Percentiles rank a stretch among this genome's conserved stretches.
Conservation (phyloP, 352 stramenopile genomes). For the Sclerospora graminicola region DNA sequence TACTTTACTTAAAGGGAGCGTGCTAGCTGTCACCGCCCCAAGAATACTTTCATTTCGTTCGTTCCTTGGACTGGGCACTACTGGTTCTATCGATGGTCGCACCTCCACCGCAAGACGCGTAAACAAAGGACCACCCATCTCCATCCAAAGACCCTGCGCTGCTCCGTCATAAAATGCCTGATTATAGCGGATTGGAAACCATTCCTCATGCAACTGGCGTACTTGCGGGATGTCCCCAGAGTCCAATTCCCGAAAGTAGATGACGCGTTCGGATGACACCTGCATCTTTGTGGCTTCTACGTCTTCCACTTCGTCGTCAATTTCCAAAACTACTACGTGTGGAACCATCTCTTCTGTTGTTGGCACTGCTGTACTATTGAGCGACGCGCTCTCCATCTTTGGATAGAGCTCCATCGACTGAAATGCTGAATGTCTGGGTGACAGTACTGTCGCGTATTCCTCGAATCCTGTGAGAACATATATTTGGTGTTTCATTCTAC, state of each 20-base stretch:
- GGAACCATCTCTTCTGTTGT: slow-evolving; percentile 8
- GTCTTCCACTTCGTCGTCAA: slow-evolving; percentile 8
- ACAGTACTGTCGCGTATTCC: not conserved
- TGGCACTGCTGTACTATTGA: slow-evolving; percentile 2
- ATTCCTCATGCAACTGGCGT: slow-evolving; percentile 91
- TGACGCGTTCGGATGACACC: slow-evolving; percentile 24
- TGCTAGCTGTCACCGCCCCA: slow-evolving; percentile 87
- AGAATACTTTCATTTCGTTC: slow-evolving; percentile 49
- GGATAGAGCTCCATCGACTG: not conserved
- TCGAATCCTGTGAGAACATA: slow-evolving; percentile 8
- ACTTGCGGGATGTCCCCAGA: slow-evolving; percentile 83
- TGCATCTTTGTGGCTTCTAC: slow-evolving; percentile 4
- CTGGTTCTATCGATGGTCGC: slow-evolving; percentile 11
- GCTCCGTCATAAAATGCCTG: slow-evolving; percentile 93
- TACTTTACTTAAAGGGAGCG: slow-evolving; percentile 56
- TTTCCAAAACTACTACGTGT: slow-evolving; percentile 14
- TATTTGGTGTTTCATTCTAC: not conserved
- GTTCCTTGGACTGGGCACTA: slow-evolving; percentile 2
- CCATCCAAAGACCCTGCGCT: slow-evolving; percentile 75
- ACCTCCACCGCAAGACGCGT: slow-evolving; percentile 74
- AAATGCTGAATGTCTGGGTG: not conserved
- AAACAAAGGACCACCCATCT: slow-evolving; percentile 84
- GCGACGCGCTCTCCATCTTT: slow-evolving; percentile 5
- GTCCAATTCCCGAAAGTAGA: slow-evolving; percentile 63
- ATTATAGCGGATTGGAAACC: slow-evolving; percentile 96